phyloP scores from a whole-genome alignment of 2,329 filamentous ascomycete genomes.

The Arthrobotrys sinensis region DNA sequence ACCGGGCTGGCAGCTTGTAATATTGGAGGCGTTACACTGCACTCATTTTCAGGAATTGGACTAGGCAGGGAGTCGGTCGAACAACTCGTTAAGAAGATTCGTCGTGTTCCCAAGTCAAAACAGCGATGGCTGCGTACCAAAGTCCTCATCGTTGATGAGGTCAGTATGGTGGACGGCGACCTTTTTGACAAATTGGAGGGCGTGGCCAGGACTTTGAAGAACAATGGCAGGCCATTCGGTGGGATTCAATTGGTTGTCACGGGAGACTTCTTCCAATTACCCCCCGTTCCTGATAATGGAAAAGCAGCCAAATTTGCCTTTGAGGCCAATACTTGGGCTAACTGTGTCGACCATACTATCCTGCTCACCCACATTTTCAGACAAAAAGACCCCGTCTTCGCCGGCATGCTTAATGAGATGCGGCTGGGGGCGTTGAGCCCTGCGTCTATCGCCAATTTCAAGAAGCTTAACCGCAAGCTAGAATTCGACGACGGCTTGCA shows the following conservation, averaged over 20 bases:
- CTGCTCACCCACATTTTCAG: conserved; percentile 95
- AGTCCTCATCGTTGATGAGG: conserved; percentile 90
- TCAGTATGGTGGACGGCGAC: conserved; percentile 98
- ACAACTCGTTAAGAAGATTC: conserved; percentile 89
- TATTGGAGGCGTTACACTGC: conserved; percentile 93
- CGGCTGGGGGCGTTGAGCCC: conserved; percentile 84
- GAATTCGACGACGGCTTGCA: conserved; percentile 81
- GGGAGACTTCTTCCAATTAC: conserved; percentile 97
- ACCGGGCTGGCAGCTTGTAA: conserved; percentile 97
- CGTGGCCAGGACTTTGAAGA: conserved; percentile 86
- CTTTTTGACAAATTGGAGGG: conserved; percentile 95
- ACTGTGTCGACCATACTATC: conserved; percentile 94
- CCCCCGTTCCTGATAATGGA: conserved; percentile 84
- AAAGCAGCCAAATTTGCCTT: conserved; percentile 90
- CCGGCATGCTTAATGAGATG: conserved; percentile 98
- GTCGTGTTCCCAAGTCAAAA: conserved; percentile 87
- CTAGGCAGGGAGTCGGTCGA: conserved; percentile 89
- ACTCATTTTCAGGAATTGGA: conserved; percentile 96
- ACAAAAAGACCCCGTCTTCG: conserved; percentile 91
- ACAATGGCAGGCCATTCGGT: conserved; percentile 92
- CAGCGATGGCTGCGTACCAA: conserved; percentile 91
- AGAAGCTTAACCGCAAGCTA: conserved; percentile 78
- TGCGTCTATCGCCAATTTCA: conserved; percentile 84
- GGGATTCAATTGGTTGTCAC: conserved; percentile 97
- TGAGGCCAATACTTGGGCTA: conserved; percentile 90